Percentiles rank a stretch among this genome's conserved stretches.
Conservation (phyloP, 257 asterid genomes). For the Ballota nigra region DNA sequence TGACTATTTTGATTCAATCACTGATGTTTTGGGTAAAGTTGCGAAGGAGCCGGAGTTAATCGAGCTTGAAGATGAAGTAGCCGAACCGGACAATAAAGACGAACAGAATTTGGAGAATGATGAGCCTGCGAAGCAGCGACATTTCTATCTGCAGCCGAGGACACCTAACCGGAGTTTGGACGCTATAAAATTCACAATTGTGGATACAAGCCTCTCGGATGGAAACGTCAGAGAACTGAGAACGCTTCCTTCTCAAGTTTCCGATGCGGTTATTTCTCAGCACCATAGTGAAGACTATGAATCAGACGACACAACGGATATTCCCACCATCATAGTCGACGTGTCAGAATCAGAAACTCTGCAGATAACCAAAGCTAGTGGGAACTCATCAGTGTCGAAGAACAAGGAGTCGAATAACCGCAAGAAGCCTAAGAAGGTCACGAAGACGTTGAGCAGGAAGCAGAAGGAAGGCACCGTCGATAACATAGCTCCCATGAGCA, state of each 20-base stretch:
- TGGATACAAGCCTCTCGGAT: conserved; percentile 56
- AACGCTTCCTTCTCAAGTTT: conserved; percentile 37
- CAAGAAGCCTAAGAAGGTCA: conserved; percentile 31
- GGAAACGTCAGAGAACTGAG: conserved; percentile 50
- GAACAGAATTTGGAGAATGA: conserved; percentile 37
- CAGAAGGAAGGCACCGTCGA: conserved; percentile 33
- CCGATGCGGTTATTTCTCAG: conserved; percentile 17
- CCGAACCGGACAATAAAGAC: conserved; percentile 21
- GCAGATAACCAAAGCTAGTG: conserved; percentile 17
- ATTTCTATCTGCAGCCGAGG: conserved; percentile 64
- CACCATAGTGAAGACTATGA: conserved; percentile 19
- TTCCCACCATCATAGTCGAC: conserved; percentile 7
- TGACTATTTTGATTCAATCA: conserved; percentile 70
- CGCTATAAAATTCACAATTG: conserved; percentile 45
- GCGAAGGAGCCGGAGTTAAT: conserved; percentile 58
- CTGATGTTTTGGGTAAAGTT: conserved; percentile 64
- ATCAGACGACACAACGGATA: conserved; percentile 34
- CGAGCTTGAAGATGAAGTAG: conserved; percentile 47
- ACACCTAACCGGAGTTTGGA: conserved; percentile 36
- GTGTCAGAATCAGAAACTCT: conserved; percentile 15
- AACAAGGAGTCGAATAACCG: conserved; percentile 29
- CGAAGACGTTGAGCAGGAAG: conserved; percentile 28
- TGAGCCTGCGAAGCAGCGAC: conserved; percentile 35
- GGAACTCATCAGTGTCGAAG: conserved; percentile 20
- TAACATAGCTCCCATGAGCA: conserved; percentile 30